Conservation (phyloP, 768 basidiomycete genomes). For the Leccinum barrowsii region DNA sequence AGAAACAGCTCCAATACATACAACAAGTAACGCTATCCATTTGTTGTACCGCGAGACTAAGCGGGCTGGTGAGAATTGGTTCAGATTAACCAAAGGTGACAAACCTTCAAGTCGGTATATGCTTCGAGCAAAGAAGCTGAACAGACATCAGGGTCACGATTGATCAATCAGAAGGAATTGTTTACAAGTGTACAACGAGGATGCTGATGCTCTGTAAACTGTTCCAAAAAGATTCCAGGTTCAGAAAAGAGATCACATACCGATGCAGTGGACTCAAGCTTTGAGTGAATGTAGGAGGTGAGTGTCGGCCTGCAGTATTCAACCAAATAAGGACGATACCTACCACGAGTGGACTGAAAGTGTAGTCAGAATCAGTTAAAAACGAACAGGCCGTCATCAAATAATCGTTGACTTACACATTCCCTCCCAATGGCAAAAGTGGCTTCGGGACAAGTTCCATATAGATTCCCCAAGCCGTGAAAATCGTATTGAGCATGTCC, state of each 20-base stretch:
- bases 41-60: constrained; percentile 10
- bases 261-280: constrained; percentile 15
- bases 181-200: constrained; percentile 14
- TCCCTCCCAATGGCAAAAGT: constrained; percentile 1
- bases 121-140: constrained; percentile 11
- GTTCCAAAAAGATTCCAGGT: not conserved
- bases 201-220: constrained; percentile 2
- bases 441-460: constrained; percentile 4
- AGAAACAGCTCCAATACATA: not conserved
- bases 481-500: constrained; percentile 12
- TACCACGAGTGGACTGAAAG: constrained; percentile 14
- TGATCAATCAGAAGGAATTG: not conserved
- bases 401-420: constrained; percentile 1
- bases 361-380: not conserved
- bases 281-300: not conserved
- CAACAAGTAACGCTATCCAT: constrained; percentile 5
- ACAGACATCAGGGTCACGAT: not conserved
- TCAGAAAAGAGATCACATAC: constrained; percentile 1
- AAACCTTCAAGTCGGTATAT: constrained; percentile 8
- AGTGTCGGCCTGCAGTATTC: not conserved
- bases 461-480: constrained; percentile 11
- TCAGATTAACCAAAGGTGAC: not conserved
- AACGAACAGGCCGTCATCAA: not conserved
- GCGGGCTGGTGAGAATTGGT: not conserved
- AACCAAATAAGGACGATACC: not conserved